Percentiles rank a stretch among this genome's conserved stretches.
Evolutionary conservation across 805 yeast species (phyloP).

Genomic region (Candida sithepensis): DNA sequence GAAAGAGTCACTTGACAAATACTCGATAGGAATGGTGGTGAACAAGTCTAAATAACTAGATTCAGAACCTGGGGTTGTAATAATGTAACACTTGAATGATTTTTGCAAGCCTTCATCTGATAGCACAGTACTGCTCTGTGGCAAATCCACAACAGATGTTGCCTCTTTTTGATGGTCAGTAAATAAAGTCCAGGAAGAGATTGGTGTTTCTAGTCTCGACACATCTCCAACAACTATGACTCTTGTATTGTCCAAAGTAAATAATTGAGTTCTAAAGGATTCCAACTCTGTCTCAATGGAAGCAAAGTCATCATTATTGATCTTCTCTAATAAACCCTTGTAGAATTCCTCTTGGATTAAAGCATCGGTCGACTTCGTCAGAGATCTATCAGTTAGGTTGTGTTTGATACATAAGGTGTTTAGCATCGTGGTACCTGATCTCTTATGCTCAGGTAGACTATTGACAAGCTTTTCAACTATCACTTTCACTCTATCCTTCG

Average conservation of each 20-base stretch:
- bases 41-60: constrained; percentile 65
- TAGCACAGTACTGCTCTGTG: constrained; percentile 49
- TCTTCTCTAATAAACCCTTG: constrained; percentile 41
- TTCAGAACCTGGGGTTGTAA: constrained; percentile 80
- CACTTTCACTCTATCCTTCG: constrained; percentile 64
- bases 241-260: constrained; percentile 58
- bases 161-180: constrained; percentile 8
- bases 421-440: constrained; percentile 64
- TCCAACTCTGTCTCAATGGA: constrained; percentile 49
- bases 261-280: constrained; percentile 46
- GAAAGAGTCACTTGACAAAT: constrained; percentile 56
- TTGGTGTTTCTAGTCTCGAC: constrained; percentile 47
- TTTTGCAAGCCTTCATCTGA: constrained; percentile 56
- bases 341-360: constrained; percentile 59
- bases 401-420: constrained; percentile 49
- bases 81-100: constrained; percentile 52
- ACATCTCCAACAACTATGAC: constrained; percentile 71
- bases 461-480: constrained; percentile 60
- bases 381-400: constrained; percentile 53
- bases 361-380: constrained; percentile 62
- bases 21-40: constrained; percentile 57
- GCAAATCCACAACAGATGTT: constrained; percentile 32
- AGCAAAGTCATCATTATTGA: constrained; percentile 52
- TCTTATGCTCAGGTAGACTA: constrained; percentile 56
- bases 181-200: constrained; percentile 53